These are phyloP conservation scores for Melanomma pulvis-pyrius DNA, from an alignment of 495 filamentous ascomycete species.

Conservation along the genomic window DNA sequence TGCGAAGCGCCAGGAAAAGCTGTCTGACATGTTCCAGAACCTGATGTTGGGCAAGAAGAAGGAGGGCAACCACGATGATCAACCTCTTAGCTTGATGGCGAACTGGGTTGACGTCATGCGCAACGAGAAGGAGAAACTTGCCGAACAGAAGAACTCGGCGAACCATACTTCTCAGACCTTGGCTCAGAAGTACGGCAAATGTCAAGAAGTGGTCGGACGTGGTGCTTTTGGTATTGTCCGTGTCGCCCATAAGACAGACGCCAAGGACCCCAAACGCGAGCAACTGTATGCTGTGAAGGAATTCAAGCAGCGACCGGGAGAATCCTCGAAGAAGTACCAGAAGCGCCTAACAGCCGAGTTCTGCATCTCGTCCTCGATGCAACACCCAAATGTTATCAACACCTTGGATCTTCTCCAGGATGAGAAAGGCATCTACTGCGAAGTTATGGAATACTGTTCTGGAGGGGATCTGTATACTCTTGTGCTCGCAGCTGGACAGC, in stretches of 20 bases:
- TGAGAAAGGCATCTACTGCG: constrained; percentile 96
- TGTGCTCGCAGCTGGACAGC: constrained; percentile 85
- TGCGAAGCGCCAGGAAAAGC: constrained; percentile 88
- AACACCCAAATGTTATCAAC: constrained; percentile 98
- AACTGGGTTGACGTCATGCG: constrained; percentile 95
- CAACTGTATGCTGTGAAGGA: constrained; percentile 98
- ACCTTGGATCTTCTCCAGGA: constrained; percentile 94
- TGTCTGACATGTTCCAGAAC: constrained; percentile 86
- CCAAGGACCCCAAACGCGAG: constrained; percentile 75
- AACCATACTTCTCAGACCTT: constrained; percentile 78
- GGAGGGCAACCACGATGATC: constrained; percentile 71
- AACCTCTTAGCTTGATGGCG: constrained; percentile 89
- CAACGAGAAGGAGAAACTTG: constrained; percentile 77
- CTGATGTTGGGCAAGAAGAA: constrained; percentile 75
- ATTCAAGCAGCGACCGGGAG: constrained; percentile 90
- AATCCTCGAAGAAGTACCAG: constrained; percentile 94
- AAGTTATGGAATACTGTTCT: constrained; percentile 99
- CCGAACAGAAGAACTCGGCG: constrained; percentile 74
- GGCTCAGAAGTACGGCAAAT: constrained; percentile 97
- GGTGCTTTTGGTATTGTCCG: constrained; percentile 97
- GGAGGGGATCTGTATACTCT: constrained; percentile 96
- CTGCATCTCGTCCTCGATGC: constrained; percentile 95
- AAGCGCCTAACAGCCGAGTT: constrained; percentile 98
- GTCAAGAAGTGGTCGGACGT: constrained; percentile 96
- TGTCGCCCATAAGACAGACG: constrained; percentile 95